Percentiles rank a stretch among this genome's conserved stretches.
phyloP scores from a whole-genome alignment of 352 stramenopile genomes.

The Pythium phragmitis region DNA sequence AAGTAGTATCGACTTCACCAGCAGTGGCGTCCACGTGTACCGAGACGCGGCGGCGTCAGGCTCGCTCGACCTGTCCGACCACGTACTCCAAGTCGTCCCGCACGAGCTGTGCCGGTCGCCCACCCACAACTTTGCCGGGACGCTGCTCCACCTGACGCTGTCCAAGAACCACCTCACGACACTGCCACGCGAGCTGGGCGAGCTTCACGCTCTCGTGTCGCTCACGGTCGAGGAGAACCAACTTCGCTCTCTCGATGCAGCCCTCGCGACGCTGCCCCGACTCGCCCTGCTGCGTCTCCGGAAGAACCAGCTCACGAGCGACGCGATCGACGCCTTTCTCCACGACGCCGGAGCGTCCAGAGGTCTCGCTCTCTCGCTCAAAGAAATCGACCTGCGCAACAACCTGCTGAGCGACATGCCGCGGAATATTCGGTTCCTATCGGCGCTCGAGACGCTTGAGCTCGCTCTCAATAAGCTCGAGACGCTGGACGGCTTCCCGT shows the following conservation, averaged over 20 bases:
- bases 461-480: slow-evolving; percentile 75
- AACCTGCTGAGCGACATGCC: slow-evolving; percentile 58
- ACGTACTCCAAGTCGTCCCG: slow-evolving; percentile 33
- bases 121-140: slow-evolving; percentile 43
- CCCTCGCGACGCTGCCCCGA: slow-evolving; percentile 41
- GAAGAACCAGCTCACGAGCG: slow-evolving; percentile 67
- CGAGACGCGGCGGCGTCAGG: slow-evolving; percentile 59
- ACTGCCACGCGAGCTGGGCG: slow-evolving; percentile 46
- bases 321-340: slow-evolving; percentile 47
- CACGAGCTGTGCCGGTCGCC: slow-evolving; percentile 20
- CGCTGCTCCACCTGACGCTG: slow-evolving; percentile 61
- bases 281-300: slow-evolving; percentile 64
- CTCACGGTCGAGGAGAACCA: slow-evolving; percentile 70
- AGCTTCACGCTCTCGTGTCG: slow-evolving; percentile 48
- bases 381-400: slow-evolving; percentile 76
- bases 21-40: slow-evolving; percentile 36
- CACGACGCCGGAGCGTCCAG: slow-evolving; percentile 3
- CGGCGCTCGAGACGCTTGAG: slow-evolving; percentile 56
- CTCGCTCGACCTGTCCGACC: slow-evolving; percentile 45
- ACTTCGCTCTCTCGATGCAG: slow-evolving; percentile 43
- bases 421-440: slow-evolving; percentile 33
- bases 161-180: slow-evolving; percentile 60
- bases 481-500: slow-evolving; percentile 64
- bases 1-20: slow-evolving; percentile 21
- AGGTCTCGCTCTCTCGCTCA: slow-evolving; percentile 11